Evolutionary conservation across 148 eudicot genomes (phyloP).

Genomic region (Vaccinium macrocarpon): DNA sequence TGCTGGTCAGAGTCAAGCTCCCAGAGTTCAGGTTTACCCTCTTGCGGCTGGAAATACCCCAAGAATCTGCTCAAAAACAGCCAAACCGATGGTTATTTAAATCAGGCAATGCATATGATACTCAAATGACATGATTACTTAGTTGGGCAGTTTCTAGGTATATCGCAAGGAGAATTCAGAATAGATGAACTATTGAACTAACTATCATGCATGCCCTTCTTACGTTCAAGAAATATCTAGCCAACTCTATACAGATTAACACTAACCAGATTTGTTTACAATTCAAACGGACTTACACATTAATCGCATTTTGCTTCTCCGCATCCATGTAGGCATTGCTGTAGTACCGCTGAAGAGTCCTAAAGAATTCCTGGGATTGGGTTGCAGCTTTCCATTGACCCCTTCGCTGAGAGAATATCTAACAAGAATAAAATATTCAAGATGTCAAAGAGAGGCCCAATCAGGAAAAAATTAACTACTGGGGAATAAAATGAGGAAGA

Average conservation of each 20-base stretch:
- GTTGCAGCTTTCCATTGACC: conserved; percentile 96
- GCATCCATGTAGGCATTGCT: conserved; percentile 94
- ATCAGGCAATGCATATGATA: neutral
- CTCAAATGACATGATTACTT: neutral
- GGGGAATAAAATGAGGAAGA: too few relatives aligned
- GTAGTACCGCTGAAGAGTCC: conserved; percentile 82
- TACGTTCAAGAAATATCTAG: neutral
- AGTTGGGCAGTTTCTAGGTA: neutral
- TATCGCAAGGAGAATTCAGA: neutral
- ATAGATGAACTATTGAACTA: neutral
- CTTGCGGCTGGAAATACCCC: conserved; percentile 81
- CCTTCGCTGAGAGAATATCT: conserved; percentile 85
- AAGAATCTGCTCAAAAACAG: conserved; percentile 53
- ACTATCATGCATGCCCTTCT: neutral
- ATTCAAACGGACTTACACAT: conserved; percentile 58
- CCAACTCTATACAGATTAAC: neutral
- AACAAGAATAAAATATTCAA: conserved; percentile 3
- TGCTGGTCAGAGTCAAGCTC: conserved; percentile 57
- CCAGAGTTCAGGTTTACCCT: conserved; percentile 68
- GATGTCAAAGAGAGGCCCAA: conserved; percentile 1
- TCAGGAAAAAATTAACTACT: neutral
- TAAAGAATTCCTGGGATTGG: conserved; percentile 86
- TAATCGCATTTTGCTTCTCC: conserved; percentile 86
- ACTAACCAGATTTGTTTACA: conserved; percentile 3
- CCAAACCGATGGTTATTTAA: conserved; percentile 10